Evolutionary conservation across 2,329 filamentous ascomycete species (phyloP).

Genomic region (Dothideomycetes sp.): DNA sequence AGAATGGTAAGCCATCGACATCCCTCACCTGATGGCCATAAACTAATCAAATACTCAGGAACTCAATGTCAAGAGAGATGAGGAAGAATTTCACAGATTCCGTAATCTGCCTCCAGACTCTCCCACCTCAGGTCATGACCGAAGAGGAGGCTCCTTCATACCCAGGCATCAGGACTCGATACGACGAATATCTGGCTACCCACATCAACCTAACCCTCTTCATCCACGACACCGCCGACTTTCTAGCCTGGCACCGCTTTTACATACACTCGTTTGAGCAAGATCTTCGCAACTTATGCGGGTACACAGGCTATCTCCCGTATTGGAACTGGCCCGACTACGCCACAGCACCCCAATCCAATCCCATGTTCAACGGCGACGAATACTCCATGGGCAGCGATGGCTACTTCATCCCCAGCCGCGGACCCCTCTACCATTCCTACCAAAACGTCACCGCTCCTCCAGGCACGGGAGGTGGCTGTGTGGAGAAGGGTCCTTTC

Average conservation of each 20-base stretch:
- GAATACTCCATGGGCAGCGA: constrained; percentile 29
- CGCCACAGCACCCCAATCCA: constrained; percentile 26
- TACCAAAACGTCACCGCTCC: constrained; percentile 26
- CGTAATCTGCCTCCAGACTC: constrained; percentile 18
- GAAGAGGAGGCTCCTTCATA: constrained; percentile 14
- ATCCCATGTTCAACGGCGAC: constrained; percentile 45
- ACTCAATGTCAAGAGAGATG: constrained; percentile 14
- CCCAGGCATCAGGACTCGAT: constrained; percentile 19
- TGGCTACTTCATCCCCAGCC: constrained; percentile 17
- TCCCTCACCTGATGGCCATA: too few relatives aligned
- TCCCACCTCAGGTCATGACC: constrained; percentile 18
- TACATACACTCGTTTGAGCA: constrained; percentile 34
- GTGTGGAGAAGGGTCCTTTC: constrained; percentile 42
- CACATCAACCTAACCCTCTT: constrained; percentile 23
- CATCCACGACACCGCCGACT: constrained; percentile 22
- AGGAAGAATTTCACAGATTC: constrained; percentile 21
- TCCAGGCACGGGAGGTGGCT: constrained; percentile 45
- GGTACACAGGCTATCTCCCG: constrained; percentile 30
- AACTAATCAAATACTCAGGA: not conserved
- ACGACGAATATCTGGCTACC: constrained; percentile 14
- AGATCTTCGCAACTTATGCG: constrained; percentile 30
- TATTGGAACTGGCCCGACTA: constrained; percentile 21
- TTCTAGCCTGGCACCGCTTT: constrained; percentile 31
- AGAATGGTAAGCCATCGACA: constrained; percentile 15
- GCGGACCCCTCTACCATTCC: constrained; percentile 16